Evolutionary conservation across 1,139 yeast genomes (phyloP).

Genomic region (Protomyces gravidus): DNA sequence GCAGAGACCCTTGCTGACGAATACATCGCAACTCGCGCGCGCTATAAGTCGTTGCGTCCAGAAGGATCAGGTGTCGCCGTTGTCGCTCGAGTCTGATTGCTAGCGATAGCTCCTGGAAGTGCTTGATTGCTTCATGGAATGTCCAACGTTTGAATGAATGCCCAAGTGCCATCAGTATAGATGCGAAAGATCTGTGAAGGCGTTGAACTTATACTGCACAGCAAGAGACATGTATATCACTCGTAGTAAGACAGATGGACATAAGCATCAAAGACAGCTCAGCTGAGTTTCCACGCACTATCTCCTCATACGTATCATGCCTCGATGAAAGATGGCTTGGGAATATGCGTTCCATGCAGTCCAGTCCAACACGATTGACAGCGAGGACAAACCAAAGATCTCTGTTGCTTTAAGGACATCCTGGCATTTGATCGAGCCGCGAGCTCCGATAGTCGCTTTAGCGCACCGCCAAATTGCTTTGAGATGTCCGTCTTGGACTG

Average conservation of each 20-base stretch:
- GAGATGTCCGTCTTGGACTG: conserved; percentile 66
- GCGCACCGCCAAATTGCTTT: conserved; percentile 60
- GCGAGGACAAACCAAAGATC: conserved; percentile 88
- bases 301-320: conserved; percentile 75
- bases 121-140: conserved; percentile 77
- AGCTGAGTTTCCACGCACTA: conserved; percentile 86
- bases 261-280: conserved; percentile 94
- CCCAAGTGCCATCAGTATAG: conserved; percentile 50
- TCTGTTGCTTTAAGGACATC: conserved; percentile 97
- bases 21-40: conserved; percentile 66
- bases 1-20: conserved; percentile 85
- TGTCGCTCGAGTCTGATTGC: conserved; percentile 26
- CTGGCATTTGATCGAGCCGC: conserved; percentile 90
- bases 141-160: conserved; percentile 79
- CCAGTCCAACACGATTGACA: conserved; percentile 93
- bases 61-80: conserved; percentile 35
- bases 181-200: conserved; percentile 92
- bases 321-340: conserved; percentile 85
- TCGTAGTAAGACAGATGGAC: conserved; percentile 77
- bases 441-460: conserved; percentile 75
- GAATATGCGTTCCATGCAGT: conserved; percentile 94
- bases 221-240: conserved; percentile 91
- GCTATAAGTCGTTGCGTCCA: conserved; percentile 32
- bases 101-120: conserved; percentile 48
- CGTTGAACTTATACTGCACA: conserved; percentile 92